Evolutionary conservation across 1,284 basidiomycete genomes (phyloP).

Genomic region (Coniferiporia weirii): DNA sequence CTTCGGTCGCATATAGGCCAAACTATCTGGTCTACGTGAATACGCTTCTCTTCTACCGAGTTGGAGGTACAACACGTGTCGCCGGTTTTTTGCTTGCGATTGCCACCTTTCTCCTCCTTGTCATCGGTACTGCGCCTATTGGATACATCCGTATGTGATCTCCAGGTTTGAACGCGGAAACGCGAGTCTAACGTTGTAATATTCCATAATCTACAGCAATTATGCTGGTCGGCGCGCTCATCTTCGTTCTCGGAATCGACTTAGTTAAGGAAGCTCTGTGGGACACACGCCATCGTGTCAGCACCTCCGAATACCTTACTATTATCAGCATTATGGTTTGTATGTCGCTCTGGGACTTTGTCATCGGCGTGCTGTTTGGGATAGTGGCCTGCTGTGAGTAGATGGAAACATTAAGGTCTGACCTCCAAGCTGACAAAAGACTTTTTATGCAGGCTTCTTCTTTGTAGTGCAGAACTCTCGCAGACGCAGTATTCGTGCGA

Average conservation of each 20-base stretch:
- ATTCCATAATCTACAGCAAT: conserved; percentile 60
- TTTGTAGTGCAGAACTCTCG: conserved; percentile 94
- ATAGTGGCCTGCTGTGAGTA: conserved; percentile 82
- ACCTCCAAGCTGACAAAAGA: not conserved
- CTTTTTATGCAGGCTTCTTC: conserved; percentile 64
- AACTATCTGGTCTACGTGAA: conserved; percentile 90
- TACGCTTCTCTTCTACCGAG: conserved; percentile 90
- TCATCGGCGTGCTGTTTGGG: conserved; percentile 89
- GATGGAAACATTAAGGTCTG: not conserved
- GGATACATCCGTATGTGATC: conserved; percentile 77
- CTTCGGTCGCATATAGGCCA: conserved; percentile 39
- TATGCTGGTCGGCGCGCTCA: conserved; percentile 86
- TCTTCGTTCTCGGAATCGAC: conserved; percentile 94
- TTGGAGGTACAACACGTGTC: conserved; percentile 83
- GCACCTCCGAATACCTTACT: conserved; percentile 73
- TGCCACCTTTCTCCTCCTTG: conserved; percentile 68
- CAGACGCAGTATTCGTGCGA: conserved; percentile 73
- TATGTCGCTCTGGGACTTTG: conserved; percentile 95
- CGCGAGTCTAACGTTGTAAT: not conserved
- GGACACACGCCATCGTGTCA: conserved; percentile 91
- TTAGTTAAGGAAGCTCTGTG: conserved; percentile 93
- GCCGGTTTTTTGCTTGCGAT: conserved; percentile 84
- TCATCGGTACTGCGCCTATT: conserved; percentile 83
- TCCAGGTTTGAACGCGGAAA: not conserved
- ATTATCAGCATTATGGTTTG: conserved; percentile 80